Percentiles rank a stretch among this genome's conserved stretches.
Evolutionary conservation across 2,329 filamentous ascomycete species (phyloP).

Genomic region (Xylaria polymorpha): DNA sequence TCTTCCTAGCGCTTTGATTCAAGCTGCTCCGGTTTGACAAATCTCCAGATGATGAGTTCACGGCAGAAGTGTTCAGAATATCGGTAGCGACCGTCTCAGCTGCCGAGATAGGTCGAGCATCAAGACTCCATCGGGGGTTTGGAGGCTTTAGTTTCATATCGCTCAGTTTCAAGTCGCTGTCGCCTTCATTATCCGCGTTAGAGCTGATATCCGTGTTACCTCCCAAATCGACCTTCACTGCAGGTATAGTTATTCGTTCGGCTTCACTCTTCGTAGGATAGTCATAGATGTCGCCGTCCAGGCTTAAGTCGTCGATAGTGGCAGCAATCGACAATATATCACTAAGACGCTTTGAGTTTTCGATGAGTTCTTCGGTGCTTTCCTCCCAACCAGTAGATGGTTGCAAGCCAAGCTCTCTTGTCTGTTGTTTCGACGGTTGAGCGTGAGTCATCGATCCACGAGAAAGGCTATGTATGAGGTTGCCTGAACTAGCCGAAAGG

Average conservation of each 20-base stretch:
- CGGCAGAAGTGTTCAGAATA: conserved; percentile 41
- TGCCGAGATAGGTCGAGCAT: conserved; percentile 42
- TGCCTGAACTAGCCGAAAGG: conserved; percentile 61
- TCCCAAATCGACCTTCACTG: conserved; percentile 56
- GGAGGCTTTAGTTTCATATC: conserved; percentile 28
- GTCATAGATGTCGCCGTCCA: conserved; percentile 54
- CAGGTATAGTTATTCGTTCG: conserved; percentile 48
- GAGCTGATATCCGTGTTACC: conserved; percentile 29
- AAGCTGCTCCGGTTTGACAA: conserved; percentile 42
- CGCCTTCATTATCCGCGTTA: conserved; percentile 23
- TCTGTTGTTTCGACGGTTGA: conserved; percentile 46
- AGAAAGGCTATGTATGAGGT: conserved; percentile 59
- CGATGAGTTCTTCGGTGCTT: conserved; percentile 62
- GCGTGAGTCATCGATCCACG: conserved; percentile 47
- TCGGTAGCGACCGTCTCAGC: conserved; percentile 48
- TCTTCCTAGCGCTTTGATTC: conserved; percentile 37
- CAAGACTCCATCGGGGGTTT: conserved; percentile 12
- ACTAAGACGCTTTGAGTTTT: conserved; percentile 51
- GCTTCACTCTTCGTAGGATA: conserved; percentile 44
- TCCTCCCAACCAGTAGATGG: conserved; percentile 44
- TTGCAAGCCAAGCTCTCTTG: conserved; percentile 39
- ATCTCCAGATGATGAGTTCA: conserved; percentile 36
- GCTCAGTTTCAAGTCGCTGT: conserved; percentile 21
- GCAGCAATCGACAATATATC: conserved; percentile 66
- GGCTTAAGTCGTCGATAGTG: conserved; percentile 66